Percentiles rank a stretch among this genome's conserved stretches.
Evolutionary conservation across 495 filamentous ascomycete species (phyloP).

Genomic region (Glonium stellatum): DNA sequence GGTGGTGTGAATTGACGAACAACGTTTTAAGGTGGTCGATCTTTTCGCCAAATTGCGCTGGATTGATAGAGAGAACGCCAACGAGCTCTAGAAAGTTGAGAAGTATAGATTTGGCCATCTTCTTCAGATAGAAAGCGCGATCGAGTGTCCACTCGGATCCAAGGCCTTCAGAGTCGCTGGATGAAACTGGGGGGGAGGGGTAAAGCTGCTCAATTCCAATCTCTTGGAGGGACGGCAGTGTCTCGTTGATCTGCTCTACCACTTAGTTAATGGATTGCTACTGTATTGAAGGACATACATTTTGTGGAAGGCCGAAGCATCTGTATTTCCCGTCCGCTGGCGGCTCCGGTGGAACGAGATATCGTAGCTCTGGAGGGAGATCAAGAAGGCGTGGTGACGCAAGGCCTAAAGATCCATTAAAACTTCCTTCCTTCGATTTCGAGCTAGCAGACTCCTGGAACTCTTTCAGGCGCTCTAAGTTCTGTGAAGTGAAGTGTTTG

Average conservation of each 20-base stretch:
- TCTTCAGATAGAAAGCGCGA: conserved; percentile 67
- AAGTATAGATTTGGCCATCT: conserved; percentile 71
- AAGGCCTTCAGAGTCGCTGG: conserved; percentile 38
- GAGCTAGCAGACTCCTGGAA: conserved; percentile 28
- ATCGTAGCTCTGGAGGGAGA: conserved; percentile 66
- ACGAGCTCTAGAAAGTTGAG: conserved; percentile 79
- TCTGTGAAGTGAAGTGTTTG: conserved; percentile 75
- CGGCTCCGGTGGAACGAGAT: conserved; percentile 65
- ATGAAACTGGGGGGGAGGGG: conserved; percentile 42
- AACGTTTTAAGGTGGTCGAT: conserved; percentile 68
- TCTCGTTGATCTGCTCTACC: conserved; percentile 49
- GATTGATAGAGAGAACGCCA: conserved; percentile 58
- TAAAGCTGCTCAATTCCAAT: conserved; percentile 66
- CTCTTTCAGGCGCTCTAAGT: conserved; percentile 58
- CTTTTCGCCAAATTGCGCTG: conserved; percentile 47
- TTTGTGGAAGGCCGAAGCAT: conserved; percentile 63
- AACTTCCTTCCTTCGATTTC: conserved; percentile 3
- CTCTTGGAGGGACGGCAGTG: conserved; percentile 59
- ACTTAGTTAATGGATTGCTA: not conserved
- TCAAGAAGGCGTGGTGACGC: conserved; percentile 42
- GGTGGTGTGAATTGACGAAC: conserved; percentile 80
- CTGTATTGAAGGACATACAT: conserved; percentile 37
- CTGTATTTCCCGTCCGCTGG: conserved; percentile 70
- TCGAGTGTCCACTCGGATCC: conserved; percentile 45
- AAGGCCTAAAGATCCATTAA: conserved; percentile 9